Evolutionary conservation across 2,329 filamentous ascomycete genomes (phyloP).

Genomic region (Diplodia seriata): DNA sequence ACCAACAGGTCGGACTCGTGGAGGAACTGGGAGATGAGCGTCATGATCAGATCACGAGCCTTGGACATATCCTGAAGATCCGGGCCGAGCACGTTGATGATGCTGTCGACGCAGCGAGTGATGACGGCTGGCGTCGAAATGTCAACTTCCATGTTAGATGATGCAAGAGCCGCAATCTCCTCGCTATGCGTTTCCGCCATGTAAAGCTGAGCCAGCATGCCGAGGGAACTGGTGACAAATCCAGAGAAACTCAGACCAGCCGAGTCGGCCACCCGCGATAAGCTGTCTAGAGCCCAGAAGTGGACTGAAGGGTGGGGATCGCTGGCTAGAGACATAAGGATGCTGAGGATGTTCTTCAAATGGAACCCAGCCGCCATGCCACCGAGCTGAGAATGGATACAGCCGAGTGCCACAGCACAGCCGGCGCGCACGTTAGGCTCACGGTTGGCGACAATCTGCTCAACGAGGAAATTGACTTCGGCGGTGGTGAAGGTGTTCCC

Average conservation of each 20-base stretch:
- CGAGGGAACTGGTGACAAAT: conserved; percentile 87
- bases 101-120: conserved; percentile 87
- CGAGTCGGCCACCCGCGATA: conserved; percentile 86
- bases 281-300: conserved; percentile 91
- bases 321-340: conserved; percentile 96
- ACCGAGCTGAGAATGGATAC: conserved; percentile 92
- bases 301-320: conserved; percentile 95
- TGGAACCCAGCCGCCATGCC: conserved; percentile 98
- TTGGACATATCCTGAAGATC: conserved; percentile 93
- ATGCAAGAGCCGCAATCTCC: conserved; percentile 78
- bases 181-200: conserved; percentile 89
- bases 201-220: conserved; percentile 93
- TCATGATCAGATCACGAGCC: conserved; percentile 89
- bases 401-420: conserved; percentile 90
- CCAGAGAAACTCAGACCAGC: conserved; percentile 90
- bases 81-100: conserved; percentile 94
- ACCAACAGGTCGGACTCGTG: conserved; percentile 74
- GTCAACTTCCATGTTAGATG: conserved; percentile 89
- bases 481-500: conserved; percentile 88
- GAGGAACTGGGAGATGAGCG: conserved; percentile 81
- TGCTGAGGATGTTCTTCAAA: conserved; percentile 94
- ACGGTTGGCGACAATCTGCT: conserved; percentile 91
- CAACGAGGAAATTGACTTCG: conserved; percentile 89
- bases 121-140: conserved; percentile 82
- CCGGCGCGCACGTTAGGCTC: conserved; percentile 93